phyloP scores from a whole-genome alignment of 2,329 filamentous ascomycete species.

The Hypoxylon sp. region DNA sequence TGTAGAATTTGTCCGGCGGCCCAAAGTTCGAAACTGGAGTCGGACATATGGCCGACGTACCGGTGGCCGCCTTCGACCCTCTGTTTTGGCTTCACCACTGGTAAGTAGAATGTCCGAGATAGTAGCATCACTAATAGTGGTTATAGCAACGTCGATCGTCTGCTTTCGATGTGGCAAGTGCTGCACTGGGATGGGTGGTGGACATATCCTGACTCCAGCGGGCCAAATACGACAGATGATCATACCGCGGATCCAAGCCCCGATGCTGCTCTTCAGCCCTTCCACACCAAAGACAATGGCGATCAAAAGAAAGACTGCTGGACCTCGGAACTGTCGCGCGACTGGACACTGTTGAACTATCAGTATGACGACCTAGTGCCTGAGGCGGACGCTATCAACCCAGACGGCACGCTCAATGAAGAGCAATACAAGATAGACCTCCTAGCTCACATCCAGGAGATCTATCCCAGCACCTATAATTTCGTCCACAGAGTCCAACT shows the following conservation, averaged over 20 bases:
- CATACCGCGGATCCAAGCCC: not conserved
- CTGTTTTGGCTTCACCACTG: conserved; percentile 27
- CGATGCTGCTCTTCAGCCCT: conserved; percentile 7
- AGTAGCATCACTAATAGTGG: not conserved
- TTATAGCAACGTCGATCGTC: conserved; percentile 28
- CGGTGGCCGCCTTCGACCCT: conserved; percentile 30
- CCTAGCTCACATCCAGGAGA: conserved; percentile 1
- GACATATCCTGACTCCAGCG: not conserved
- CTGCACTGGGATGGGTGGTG: conserved; percentile 21
- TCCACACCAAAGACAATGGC: conserved; percentile 17
- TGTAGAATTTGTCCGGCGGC: conserved; percentile 9
- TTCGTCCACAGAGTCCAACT: not conserved
- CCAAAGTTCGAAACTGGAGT: not conserved
- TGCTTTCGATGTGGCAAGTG: conserved; percentile 24
- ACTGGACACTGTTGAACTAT: conserved; percentile 14
- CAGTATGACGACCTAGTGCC: conserved; percentile 22
- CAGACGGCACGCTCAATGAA: conserved; percentile 11
- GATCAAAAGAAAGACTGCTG: conserved; percentile 7
- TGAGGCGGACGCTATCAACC: not conserved
- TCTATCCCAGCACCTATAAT: not conserved
- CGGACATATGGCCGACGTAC: conserved; percentile 28
- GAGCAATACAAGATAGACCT: conserved; percentile 6
- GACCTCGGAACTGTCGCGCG: conserved; percentile 7
- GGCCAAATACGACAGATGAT: not conserved
- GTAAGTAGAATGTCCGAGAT: conserved; percentile 3